Base-by-base conservation (phyloP, 164 flowering plant species). In the Umbilicus rupestris region DNA sequence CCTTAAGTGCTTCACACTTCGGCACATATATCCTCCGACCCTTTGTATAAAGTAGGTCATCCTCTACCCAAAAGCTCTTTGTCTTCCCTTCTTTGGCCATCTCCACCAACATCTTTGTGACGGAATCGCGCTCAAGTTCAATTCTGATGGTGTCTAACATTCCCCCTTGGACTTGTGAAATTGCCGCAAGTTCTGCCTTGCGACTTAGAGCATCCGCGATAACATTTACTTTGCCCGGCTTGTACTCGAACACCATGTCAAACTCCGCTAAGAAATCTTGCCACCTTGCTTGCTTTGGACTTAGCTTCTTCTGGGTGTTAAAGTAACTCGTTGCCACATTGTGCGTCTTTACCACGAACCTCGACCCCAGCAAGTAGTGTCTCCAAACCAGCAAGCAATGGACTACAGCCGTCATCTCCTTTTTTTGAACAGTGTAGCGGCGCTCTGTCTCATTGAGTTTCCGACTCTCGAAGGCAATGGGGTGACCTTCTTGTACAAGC, bases 401-500 rank as follows among this genome's bases (percentile, higher is more conserved):
- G 11, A 52, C 59, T 16, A 52, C 24, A 7, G 58, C 58, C 58
- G 29, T n/a, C 29, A 50, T 2, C 29, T 50, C 58, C 16, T 50
- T 22, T 7, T 50, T 22, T 7, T 50, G 58, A 1, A 50, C 29
- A 1, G 58, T 50, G 58, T 50, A 50, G 26, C 58, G 24, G 5
- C 58, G 24, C 17, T 50, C 11, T 3, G 11, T 26, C 24, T 52
- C 59, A 26, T 26, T 52, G 7, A 52, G 59, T 11, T 52, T 52
- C 11, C 59, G 59, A 10, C 59, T 52, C 12, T 52, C 59, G 16
- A 15, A 52, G 24, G 59, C 59, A 3, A 52, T 26, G 11, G 59
- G 59, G 24, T 52, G 59, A 7, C 59, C 59, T n/a, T 52, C 59
- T 52, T 52, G 59, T 26, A 52, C 16, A 52, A 52, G 24, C 24